Evolutionary conservation across 257 asterid species (phyloP).

Genomic region (Solanum chiquidenum): DNA sequence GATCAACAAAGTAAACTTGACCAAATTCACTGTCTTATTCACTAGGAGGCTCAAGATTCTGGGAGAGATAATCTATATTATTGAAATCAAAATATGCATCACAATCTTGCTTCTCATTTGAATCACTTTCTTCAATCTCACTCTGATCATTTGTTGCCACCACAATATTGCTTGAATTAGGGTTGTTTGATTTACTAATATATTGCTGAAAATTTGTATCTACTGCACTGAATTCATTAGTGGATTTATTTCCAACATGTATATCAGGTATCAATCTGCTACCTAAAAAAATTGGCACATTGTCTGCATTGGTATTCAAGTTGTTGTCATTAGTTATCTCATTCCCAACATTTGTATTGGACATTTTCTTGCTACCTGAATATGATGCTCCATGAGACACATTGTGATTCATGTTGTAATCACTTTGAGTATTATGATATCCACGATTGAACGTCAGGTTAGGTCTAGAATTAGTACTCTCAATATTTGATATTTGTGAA

Average conservation of each 20-base stretch:
- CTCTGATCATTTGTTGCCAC: neutral
- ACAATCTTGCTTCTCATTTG: neutral
- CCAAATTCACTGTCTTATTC: neutral
- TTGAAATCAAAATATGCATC: neutral
- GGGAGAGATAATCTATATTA: neutral
- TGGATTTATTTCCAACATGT: neutral
- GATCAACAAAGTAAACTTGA: neutral
- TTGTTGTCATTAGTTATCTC: neutral
- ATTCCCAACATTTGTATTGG: neutral
- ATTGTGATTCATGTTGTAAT: neutral
- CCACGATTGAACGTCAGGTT: neutral
- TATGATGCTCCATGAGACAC: neutral
- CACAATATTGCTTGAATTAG: neutral
- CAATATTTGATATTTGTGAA: neutral
- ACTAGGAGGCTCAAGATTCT: neutral
- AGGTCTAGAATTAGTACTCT: neutral
- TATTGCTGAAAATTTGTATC: neutral
- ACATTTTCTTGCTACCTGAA: neutral
- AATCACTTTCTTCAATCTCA: neutral
- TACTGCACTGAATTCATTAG: neutral
- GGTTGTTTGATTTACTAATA: neutral
- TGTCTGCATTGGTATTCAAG: neutral
- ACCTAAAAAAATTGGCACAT: neutral
- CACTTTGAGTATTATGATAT: neutral
- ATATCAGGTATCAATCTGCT: neutral